phyloP scores from a whole-genome alignment of 495 filamentous ascomycete species.

The Annulohypoxylon stygium region DNA sequence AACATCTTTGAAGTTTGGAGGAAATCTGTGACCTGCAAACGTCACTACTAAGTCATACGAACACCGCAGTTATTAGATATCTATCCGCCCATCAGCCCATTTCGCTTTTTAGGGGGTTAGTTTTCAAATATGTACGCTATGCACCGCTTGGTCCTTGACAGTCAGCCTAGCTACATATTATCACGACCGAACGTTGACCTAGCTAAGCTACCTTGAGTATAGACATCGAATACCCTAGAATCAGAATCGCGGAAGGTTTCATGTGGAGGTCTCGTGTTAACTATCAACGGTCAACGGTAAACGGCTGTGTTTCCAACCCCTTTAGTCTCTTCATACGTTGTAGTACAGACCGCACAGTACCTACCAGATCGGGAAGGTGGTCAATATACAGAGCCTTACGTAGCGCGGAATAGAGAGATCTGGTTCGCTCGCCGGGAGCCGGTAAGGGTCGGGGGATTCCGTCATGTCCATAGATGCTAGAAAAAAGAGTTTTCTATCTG shows the following conservation, averaged over 20 bases:
- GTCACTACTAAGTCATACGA: neutral
- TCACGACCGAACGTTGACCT: neutral
- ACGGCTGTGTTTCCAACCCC: slow-evolving; percentile 10
- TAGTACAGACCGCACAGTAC: neutral
- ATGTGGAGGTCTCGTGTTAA: slow-evolving; percentile 11
- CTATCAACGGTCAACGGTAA: slow-evolving; percentile 14
- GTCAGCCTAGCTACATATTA: neutral
- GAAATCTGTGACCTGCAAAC: neutral
- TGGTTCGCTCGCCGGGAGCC: slow-evolving; percentile 18
- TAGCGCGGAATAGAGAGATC: slow-evolving; percentile 1
- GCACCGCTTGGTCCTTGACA: neutral
- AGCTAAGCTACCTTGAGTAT: slow-evolving; percentile 10
- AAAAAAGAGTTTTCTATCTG: neutral
- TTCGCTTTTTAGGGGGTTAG: neutral
- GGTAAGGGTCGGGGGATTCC: slow-evolving; percentile 19
- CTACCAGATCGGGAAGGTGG: slow-evolving; percentile 37
- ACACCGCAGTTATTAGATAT: neutral
- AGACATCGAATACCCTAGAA: neutral
- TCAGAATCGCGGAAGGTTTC: slow-evolving; percentile 5
- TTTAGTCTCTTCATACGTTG: neutral
- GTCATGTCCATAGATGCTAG: neutral
- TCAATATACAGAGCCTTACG: slow-evolving; percentile 11
- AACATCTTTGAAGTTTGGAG: neutral
- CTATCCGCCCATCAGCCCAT: too few species aligned
- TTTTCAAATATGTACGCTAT: neutral